Conservation (phyloP, 345 rosid genomes). For the Theobroma cacao region DNA sequence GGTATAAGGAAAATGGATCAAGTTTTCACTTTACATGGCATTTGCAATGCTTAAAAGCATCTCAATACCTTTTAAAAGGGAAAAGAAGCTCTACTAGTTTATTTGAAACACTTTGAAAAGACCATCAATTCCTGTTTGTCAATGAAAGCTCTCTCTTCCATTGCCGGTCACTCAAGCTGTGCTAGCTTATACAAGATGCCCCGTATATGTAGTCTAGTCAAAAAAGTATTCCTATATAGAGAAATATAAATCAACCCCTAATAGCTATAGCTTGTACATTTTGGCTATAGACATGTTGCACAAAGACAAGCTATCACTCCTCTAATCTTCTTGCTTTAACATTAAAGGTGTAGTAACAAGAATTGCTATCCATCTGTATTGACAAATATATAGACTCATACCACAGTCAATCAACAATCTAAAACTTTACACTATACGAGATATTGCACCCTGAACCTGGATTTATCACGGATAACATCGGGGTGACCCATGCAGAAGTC, state of each 20-base stretch:
- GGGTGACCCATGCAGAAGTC: conserved; percentile 6
- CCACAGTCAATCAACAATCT: conserved; percentile 5
- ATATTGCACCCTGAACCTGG: conserved; percentile 11
- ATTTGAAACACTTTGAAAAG: background rate
- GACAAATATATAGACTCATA: conserved; percentile 16
- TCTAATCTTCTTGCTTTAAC: conserved; percentile 1
- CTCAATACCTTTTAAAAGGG: background rate
- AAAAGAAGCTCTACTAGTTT: background rate
- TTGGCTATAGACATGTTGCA: conserved; percentile 4
- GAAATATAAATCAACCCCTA: background rate
- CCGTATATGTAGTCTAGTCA: background rate
- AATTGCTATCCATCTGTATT: background rate
- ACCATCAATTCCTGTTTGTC: background rate
- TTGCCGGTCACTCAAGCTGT: background rate
- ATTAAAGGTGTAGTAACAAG: conserved; percentile 11
- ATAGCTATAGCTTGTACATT: conserved; percentile 11
- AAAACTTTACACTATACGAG: conserved; percentile 3
- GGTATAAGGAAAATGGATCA: conserved; percentile 16
- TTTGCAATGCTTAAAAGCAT: background rate
- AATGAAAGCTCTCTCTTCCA: background rate
- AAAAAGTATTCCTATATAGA: background rate
- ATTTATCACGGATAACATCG: conserved; percentile 18
- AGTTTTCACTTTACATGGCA: background rate
- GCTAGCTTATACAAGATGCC: background rate
- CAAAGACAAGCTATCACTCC: conserved; percentile 9